Evolutionary conservation across 2,329 filamentous ascomycete species (phyloP), one percentile per base, ranked within the genome.

Genomic region (Helminthosporium solani): DNA sequence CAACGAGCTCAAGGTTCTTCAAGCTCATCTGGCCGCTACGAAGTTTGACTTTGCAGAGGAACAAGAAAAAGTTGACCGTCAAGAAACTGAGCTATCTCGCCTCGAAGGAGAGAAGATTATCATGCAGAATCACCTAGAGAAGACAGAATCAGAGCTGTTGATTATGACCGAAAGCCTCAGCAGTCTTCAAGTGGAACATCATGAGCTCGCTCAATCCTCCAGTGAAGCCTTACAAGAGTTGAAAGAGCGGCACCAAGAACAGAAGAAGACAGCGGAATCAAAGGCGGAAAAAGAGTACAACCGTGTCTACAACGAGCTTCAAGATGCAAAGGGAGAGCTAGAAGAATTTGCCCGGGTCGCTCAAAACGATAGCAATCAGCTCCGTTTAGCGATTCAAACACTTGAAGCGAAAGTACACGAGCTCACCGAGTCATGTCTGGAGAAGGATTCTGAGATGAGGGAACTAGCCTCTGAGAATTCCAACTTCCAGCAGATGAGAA

Each of bases 1-100:
- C 9, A 25, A 45, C 11, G 47, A 55, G 33, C 45, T 74, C 20
- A 64, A 72, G 35, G 55, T 70, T 20, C 44, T 73, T 3, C 62
- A 59, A 12, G 59, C 58, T 21, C 65, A 57, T 7, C 45, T 57
- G 2, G 50, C 58, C 7, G 38, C 54, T 46, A 49, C n/a, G 33
- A 56, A 30, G 47, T 68, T 56, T 7, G 46, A 54, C 7, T 40
- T 69, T n/a, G 20, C 19, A 18, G 16, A 20, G 5, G 21, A 34
- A 23, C 15, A 58, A 66, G 47, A 54, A 52, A 3, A 31, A 46
- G 15, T 49, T 39, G 5, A 25, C 18, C 41, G 38, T 1, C 57
- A 61, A 42, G 47, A 45, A 6, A 49, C 58, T 3, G 57, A 68
- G 16, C 52, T 71, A 2, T 36, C 47, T 20, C 49, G 39, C 5